A percentile compares a stretch with the other conserved stretches of the same genome.
phyloP scores from a whole-genome alignment of 352 stramenopile genomes.

The Phytophthora pisi region DNA sequence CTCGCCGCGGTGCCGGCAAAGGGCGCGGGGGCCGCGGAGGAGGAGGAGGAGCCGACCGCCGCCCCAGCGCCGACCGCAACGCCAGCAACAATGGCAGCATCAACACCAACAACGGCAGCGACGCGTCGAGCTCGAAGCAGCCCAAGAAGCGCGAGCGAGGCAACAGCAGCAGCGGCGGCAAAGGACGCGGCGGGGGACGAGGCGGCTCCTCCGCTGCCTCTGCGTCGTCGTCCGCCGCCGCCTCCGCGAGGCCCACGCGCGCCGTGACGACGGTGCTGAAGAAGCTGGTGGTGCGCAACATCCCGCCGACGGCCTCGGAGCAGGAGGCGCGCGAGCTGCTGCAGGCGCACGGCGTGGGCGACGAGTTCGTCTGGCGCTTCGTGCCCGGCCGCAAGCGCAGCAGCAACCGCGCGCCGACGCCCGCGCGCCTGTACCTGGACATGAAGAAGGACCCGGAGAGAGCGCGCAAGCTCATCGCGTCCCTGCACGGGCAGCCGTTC shows the following conservation, averaged over 20 bases:
- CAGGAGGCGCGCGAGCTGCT: constrained; percentile 46
- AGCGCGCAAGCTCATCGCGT: constrained; percentile 52
- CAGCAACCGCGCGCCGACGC: constrained; percentile 59
- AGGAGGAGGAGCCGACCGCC: constrained; percentile 10
- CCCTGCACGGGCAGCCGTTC: constrained; percentile 58
- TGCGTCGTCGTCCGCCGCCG: background rate
- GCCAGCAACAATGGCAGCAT: background rate
- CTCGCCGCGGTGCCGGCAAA: constrained; percentile 33
- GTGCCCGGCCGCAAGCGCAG: constrained; percentile 55
- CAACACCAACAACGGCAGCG: constrained; percentile 2
- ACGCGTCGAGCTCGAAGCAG: constrained; percentile 7
- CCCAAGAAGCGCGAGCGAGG: constrained; percentile 37
- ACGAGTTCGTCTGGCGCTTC: constrained; percentile 66
- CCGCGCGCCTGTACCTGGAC: constrained; percentile 72
- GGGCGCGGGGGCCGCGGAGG: constrained; percentile 30
- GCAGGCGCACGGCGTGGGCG: constrained; percentile 39
- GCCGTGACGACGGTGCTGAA: constrained; percentile 53
- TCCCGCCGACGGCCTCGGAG: constrained; percentile 54
- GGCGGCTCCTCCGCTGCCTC: background rate
- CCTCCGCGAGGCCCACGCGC: constrained; percentile 41
- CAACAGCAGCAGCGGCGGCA: constrained; percentile 26
- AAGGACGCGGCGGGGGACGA: background rate
- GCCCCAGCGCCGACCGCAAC: background rate
- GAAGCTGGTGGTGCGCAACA: constrained; percentile 77
- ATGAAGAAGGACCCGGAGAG: constrained; percentile 69